Percentiles rank a stretch among this genome's conserved stretches.
Conservation (phyloP, 805 yeast genomes). For the Huiozyma sinensis region DNA sequence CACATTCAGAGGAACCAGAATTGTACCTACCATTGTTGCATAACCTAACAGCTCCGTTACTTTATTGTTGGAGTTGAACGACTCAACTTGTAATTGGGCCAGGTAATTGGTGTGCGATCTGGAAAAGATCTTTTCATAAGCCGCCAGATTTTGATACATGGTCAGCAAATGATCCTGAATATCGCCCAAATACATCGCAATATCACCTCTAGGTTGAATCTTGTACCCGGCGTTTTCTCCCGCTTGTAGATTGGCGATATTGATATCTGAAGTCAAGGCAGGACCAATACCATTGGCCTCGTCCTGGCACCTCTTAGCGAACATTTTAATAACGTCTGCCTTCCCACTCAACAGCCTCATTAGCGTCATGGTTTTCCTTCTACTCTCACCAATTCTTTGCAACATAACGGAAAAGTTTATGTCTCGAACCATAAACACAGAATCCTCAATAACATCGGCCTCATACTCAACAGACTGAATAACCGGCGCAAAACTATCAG, state of each 20-base stretch:
- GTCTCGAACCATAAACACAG: conserved; percentile 72
- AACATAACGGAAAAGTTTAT: conserved; percentile 69
- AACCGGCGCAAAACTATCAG: conserved; percentile 77
- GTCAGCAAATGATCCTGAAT: conserved; percentile 95
- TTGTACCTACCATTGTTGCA: conserved; percentile 83
- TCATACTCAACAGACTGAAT: conserved; percentile 68
- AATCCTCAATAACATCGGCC: conserved; percentile 69
- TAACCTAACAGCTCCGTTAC: conserved; percentile 81
- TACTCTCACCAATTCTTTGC: conserved; percentile 73
- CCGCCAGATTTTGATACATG: conserved; percentile 81
- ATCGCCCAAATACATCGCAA: conserved; percentile 87
- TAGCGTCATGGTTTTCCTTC: conserved; percentile 85
- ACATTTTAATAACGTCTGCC: conserved; percentile 93
- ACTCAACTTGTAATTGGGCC: conserved; percentile 89
- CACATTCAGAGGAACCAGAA: conserved; percentile 80
- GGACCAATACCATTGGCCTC: conserved; percentile 34
- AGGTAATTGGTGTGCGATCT: conserved; percentile 86
- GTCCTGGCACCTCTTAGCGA: conserved; percentile 90
- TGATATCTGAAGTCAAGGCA: conserved; percentile 31
- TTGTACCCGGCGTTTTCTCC: conserved; percentile 1
- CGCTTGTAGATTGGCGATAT: conserved; percentile 29
- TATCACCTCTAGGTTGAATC: conserved; percentile 66
- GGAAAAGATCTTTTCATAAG: conserved; percentile 87
- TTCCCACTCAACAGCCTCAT: conserved; percentile 85
- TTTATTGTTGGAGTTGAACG: conserved; percentile 73